A percentile compares a stretch with the other conserved stretches of the same genome.
Conservation (phyloP, 2,329 filamentous ascomycete genomes). For the Blastomyces emzantsi region DNA sequence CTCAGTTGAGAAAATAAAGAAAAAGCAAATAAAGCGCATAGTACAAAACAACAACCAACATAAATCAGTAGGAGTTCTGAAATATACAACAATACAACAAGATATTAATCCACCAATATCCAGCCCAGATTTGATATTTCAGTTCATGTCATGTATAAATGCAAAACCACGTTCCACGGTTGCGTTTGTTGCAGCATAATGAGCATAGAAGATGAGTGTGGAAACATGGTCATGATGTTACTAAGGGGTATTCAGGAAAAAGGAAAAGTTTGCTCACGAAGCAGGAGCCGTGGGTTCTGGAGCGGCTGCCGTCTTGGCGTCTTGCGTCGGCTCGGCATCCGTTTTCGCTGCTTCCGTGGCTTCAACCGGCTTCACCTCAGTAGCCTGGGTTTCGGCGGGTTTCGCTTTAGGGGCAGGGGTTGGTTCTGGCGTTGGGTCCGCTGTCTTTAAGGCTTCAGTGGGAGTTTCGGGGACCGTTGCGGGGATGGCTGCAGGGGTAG, state of each 20-base stretch:
- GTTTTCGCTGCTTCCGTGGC: slow-evolving; percentile 3
- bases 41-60: not conserved
- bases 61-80: not conserved
- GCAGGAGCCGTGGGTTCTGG: slow-evolving; percentile 7
- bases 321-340: slow-evolving; percentile 4
- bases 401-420: not conserved
- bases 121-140: not conserved
- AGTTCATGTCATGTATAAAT: slow-evolving; percentile 1
- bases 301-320: slow-evolving; percentile 10
- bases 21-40: not conserved
- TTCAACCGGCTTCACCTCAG: slow-evolving; percentile 8
- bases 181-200: not conserved
- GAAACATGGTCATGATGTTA: not conserved
- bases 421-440: slow-evolving; percentile 9
- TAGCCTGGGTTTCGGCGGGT: slow-evolving; percentile 7
- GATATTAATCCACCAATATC: not conserved
- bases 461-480: not conserved
- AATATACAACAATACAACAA: slow-evolving; percentile 1
- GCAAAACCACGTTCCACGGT: not conserved
- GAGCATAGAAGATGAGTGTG: not conserved
- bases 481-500: slow-evolving; percentile 4
- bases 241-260: not conserved
- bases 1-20: not conserved
- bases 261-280: slow-evolving; percentile 5
- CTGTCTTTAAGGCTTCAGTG: slow-evolving; percentile 6